phyloP scores from a whole-genome alignment of 2,329 filamentous ascomycete species.

The Ceratocystis smalleyi region DNA sequence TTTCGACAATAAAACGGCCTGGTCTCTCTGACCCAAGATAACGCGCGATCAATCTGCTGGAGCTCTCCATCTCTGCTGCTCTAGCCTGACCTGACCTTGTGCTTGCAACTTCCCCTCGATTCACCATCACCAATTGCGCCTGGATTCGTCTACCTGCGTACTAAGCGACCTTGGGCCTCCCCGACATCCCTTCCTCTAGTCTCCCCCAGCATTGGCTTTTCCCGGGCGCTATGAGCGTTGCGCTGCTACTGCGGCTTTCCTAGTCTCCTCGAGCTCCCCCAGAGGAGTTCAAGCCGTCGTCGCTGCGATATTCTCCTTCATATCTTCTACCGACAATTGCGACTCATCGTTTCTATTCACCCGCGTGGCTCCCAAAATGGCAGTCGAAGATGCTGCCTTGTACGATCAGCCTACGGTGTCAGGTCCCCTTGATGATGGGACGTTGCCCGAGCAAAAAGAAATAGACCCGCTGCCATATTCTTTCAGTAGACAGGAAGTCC shows the following conservation, averaged over 20 bases:
- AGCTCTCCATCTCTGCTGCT: not conserved
- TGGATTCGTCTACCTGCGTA: not conserved
- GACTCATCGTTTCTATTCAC: not conserved
- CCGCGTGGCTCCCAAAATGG: not conserved
- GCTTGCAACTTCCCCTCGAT: not conserved
- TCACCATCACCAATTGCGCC: not conserved
- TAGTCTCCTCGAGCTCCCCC: slow-evolving; percentile 5
- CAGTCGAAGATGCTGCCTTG: slow-evolving; percentile 2
- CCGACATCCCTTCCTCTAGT: not conserved
- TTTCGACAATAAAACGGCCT: not conserved
- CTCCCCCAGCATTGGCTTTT: not conserved
- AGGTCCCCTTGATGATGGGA: slow-evolving; percentile 21
- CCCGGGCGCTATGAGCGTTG: slow-evolving; percentile 13
- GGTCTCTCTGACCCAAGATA: not conserved
- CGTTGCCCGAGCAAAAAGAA: slow-evolving; percentile 25
- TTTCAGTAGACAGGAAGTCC: slow-evolving; percentile 71
- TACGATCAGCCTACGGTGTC: slow-evolving; percentile 7
- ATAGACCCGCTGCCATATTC: slow-evolving; percentile 29
- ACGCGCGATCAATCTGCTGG: not conserved
- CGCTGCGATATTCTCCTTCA: not conserved
- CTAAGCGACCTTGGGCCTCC: not conserved
- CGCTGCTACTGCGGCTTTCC: slow-evolving; percentile 12
- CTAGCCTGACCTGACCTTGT: not conserved
- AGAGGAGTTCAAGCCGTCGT: slow-evolving; percentile 2
- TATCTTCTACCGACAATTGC: not conserved